phyloP scores from a whole-genome alignment of 1,284 basidiomycete genomes.

The Ceratobasidium sp. region DNA sequence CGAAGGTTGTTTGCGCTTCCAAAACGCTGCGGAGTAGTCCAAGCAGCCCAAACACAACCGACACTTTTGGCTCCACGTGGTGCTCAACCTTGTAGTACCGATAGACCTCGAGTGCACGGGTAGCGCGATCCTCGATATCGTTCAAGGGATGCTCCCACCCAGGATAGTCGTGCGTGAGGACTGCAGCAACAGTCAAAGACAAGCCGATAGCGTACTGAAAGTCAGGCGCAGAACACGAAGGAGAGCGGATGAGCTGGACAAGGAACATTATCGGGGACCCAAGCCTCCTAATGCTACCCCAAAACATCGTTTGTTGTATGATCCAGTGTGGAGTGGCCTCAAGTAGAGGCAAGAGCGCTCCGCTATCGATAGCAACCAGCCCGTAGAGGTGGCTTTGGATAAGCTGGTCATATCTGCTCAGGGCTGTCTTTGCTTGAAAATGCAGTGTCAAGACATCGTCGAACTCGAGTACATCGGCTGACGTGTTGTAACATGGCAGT shows the following conservation, averaged over 20 bases:
- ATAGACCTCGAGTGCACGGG: background rate
- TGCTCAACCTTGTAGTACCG: background rate
- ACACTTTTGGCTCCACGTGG: background rate
- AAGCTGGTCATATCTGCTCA: too few species aligned
- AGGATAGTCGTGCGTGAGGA: background rate
- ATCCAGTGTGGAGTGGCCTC: constrained; percentile 8
- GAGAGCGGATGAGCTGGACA: background rate
- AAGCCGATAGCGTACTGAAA: background rate
- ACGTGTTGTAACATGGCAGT: too few species aligned
- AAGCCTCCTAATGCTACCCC: background rate
- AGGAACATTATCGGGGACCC: background rate
- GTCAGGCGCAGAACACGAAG: background rate
- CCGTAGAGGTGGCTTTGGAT: background rate
- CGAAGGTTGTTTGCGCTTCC: background rate
- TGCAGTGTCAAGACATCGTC: too few species aligned
- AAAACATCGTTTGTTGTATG: background rate
- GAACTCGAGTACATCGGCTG: too few species aligned
- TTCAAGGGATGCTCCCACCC: constrained; percentile 1
- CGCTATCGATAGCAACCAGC: background rate
- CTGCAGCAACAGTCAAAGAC: background rate
- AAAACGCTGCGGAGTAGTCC: background rate
- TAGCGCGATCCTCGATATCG: background rate
- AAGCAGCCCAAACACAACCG: background rate
- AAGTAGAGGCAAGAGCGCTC: background rate
- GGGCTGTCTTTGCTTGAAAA: too few species aligned